Percentiles rank a stretch among this genome's conserved stretches.
phyloP scores from a whole-genome alignment of 1,284 basidiomycete genomes.

The Schizopora paradoxa region DNA sequence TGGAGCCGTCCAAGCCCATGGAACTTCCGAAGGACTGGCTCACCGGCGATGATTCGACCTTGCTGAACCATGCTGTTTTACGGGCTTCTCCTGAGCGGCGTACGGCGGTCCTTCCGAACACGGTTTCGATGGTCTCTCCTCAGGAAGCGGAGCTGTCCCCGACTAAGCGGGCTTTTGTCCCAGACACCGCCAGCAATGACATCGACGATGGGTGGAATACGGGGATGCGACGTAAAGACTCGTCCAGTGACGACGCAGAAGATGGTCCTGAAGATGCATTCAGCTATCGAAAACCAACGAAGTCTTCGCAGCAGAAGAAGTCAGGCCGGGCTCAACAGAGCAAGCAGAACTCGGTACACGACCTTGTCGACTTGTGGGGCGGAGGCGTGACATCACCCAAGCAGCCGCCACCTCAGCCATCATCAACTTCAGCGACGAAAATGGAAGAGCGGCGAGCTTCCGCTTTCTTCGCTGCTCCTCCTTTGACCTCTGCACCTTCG shows the following conservation, averaged over 20 bases:
- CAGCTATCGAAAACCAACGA: slow-evolving; percentile 22
- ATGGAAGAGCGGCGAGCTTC: slow-evolving; percentile 10
- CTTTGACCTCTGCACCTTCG: not conserved
- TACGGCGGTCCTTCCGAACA: slow-evolving; percentile 10
- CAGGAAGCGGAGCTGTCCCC: slow-evolving; percentile 7
- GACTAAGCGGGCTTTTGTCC: slow-evolving; percentile 8
- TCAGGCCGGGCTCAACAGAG: slow-evolving; percentile 38
- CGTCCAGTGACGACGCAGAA: slow-evolving; percentile 47
- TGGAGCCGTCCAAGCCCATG: slow-evolving; percentile 10
- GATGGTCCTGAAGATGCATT: slow-evolving; percentile 57
- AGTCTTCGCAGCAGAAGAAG: slow-evolving; percentile 19
- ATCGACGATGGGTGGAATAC: not conserved
- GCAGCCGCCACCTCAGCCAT: too few species aligned
- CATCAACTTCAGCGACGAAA: slow-evolving; percentile 3
- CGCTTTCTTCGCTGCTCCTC: not conserved
- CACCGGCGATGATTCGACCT: slow-evolving; percentile 48
- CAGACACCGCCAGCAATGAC: slow-evolving; percentile 3
- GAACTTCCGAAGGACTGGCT: slow-evolving; percentile 57
- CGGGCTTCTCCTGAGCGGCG: slow-evolving; percentile 21
- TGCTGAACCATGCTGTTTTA: slow-evolving; percentile 23
- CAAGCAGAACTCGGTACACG: slow-evolving; percentile 73
- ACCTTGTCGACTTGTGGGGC: slow-evolving; percentile 71
- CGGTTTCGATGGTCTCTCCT: slow-evolving; percentile 6
- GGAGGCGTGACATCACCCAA: slow-evolving; percentile 38
- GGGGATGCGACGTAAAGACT: slow-evolving; percentile 24